phyloP scores from a whole-genome alignment of 192 early-diverging fungal species.

The Geranomyces michiganensis region DNA sequence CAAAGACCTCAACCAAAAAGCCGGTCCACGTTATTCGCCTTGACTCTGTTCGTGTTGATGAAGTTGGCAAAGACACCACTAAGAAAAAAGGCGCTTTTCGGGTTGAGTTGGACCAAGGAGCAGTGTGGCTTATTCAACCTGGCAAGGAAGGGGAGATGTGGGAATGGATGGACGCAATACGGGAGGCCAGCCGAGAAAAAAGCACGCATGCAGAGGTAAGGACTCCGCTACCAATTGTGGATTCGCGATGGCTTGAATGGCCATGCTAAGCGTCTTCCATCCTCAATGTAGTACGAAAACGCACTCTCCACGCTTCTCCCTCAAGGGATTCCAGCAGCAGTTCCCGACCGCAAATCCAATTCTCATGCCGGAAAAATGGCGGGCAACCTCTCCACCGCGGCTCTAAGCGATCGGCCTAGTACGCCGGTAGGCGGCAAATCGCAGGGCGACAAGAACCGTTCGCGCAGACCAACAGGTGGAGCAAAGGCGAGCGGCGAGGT shows the following conservation, averaged over 20 bases:
- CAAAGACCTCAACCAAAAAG: constrained; percentile 30
- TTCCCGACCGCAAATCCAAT: neutral
- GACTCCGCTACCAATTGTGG: no score
- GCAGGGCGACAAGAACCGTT: neutral
- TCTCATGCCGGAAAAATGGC: neutral
- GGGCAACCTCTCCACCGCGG: neutral
- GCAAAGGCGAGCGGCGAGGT: constrained; percentile 9
- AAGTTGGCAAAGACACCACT: constrained; percentile 43
- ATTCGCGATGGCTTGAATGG: neutral
- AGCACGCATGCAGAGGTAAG: constrained; percentile 46
- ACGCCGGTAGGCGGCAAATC: neutral
- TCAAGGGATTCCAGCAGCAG: neutral
- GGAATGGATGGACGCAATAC: constrained; percentile 47
- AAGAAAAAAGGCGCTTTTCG: constrained; percentile 49
- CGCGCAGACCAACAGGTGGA: neutral
- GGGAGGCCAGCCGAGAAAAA: constrained; percentile 39
- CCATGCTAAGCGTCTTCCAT: neutral
- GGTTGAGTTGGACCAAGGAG: constrained; percentile 29
- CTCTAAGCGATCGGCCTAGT: neutral
- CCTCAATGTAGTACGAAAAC: constrained; percentile 10
- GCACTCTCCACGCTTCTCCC: constrained; percentile 4
- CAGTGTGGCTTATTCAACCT: constrained; percentile 37
- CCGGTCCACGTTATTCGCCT: constrained; percentile 48
- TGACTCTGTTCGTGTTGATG: constrained; percentile 33
- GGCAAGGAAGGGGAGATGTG: constrained; percentile 38